Percentiles rank a stretch among this genome's conserved stretches.
These are phyloP conservation scores for Jamesozyma spencerorum DNA, from an alignment of 805 yeast genomes.

Conservation along the genomic window DNA sequence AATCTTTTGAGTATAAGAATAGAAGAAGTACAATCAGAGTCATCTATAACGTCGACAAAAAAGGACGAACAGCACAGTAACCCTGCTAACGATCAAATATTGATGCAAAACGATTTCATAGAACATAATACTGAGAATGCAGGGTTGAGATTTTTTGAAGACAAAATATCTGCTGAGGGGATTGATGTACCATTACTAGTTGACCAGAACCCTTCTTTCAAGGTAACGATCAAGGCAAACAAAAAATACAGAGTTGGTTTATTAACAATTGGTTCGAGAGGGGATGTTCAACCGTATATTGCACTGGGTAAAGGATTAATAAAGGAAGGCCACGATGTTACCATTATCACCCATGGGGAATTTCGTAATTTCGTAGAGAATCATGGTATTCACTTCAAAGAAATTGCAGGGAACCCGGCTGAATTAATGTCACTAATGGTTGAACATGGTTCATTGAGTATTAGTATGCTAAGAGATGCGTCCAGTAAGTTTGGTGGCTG, in stretches of 20 bases:
- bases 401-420: slow-evolving; percentile 87
- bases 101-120: background rate
- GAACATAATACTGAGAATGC: slow-evolving; percentile 39
- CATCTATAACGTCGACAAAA: no score
- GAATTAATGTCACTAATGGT: slow-evolving; percentile 91
- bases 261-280: slow-evolving; percentile 88
- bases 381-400: slow-evolving; percentile 60
- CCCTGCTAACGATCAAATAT: no score
- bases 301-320: slow-evolving; percentile 75
- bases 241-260: slow-evolving; percentile 52
- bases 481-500: slow-evolving; percentile 68
- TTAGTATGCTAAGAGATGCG: slow-evolving; percentile 76
- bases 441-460: slow-evolving; percentile 77
- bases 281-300: slow-evolving; percentile 94
- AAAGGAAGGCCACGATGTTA: slow-evolving; percentile 74
- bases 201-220: slow-evolving; percentile 52
- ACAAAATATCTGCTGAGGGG: slow-evolving; percentile 52
- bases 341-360: slow-evolving; percentile 79
- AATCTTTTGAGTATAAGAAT: slow-evolving; percentile 41
- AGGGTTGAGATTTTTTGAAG: slow-evolving; percentile 57
- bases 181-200: slow-evolving; percentile 58
- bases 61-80: background rate
- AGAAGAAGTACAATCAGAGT: slow-evolving; percentile 24
- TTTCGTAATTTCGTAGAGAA: slow-evolving; percentile 64
- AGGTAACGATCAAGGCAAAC: slow-evolving; percentile 44